Percentiles rank a stretch among this genome's conserved stretches.
Conservation (phyloP, 805 yeast genomes). For the Pichia nanzhaoensis region DNA sequence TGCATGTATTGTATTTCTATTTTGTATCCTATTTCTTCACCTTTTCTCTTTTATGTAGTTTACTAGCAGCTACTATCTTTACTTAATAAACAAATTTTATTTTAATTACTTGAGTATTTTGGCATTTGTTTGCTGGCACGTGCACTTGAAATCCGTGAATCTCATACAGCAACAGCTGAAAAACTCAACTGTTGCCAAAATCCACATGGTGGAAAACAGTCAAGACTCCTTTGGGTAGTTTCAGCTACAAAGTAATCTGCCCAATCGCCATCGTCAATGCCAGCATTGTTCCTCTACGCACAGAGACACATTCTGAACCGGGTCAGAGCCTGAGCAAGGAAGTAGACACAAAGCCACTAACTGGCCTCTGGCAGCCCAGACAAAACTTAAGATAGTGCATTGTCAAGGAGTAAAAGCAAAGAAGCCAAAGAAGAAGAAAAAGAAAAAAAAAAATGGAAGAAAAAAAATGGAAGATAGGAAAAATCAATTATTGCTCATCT, state of each 20-base stretch:
- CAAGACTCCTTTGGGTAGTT: no score
- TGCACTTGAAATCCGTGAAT: neutral
- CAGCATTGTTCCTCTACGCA: slow-evolving; percentile 10
- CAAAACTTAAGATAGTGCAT: slow-evolving; percentile 17
- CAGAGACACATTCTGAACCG: slow-evolving; percentile 18
- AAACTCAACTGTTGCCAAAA: neutral
- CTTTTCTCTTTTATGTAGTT: neutral
- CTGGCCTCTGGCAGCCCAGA: neutral
- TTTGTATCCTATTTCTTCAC: neutral
- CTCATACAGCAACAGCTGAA: neutral
- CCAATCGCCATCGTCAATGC: neutral
- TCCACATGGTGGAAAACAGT: no score
- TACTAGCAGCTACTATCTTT: no score
- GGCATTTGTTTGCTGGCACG: neutral
- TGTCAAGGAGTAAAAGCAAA: neutral
- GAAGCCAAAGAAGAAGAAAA: neutral
- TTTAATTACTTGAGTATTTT: neutral
- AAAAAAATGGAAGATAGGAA: neutral
- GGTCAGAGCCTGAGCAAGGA: no score
- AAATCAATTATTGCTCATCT: no score
- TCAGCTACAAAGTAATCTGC: neutral
- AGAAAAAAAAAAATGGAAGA: neutral
- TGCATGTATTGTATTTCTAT: neutral
- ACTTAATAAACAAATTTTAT: neutral
- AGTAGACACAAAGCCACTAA: no score